These are phyloP conservation scores for Allium sativum DNA, from an alignment of 106 monocot genomes.

Conservation along the genomic window DNA sequence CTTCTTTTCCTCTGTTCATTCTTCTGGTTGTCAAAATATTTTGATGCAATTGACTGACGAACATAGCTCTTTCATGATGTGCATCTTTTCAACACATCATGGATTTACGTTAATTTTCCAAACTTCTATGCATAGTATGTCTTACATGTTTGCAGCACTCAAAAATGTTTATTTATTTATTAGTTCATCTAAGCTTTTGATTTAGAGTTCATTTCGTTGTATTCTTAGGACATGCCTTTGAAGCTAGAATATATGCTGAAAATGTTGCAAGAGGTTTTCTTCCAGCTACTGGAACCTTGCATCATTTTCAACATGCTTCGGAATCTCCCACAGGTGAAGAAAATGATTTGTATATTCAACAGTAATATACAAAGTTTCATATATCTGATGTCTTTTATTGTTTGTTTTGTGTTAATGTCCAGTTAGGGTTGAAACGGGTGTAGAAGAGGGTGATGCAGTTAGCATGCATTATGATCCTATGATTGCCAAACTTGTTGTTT, in stretches of 20 bases:
- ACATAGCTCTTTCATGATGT: no score
- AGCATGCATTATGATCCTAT: constrained; percentile 99
- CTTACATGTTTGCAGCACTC: no score
- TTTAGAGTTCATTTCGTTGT: not conserved
- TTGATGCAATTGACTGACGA: no score
- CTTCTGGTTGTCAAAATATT: no score
- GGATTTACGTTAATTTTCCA: not conserved
- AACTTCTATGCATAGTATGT: not conserved
- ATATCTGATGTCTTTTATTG: not conserved
- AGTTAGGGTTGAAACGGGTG: constrained; percentile 98
- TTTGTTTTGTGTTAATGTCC: constrained; percentile 6
- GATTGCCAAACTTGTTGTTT: constrained; percentile 99
- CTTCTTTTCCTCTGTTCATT: no score
- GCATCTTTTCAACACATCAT: no score
- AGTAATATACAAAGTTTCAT: constrained; percentile 5
- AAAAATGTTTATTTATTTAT: not conserved
- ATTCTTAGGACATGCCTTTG: constrained; percentile 85
- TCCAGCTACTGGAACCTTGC: constrained; percentile 84
- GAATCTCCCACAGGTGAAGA: constrained; percentile 51
- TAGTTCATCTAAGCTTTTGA: not conserved
- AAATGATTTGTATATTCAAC: constrained; percentile 2
- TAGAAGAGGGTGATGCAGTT: constrained; percentile 76
- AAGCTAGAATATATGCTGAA: constrained; percentile 99
- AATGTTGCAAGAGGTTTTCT: constrained; percentile 95
- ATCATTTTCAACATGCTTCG: constrained; percentile 63